Evolutionary conservation across 106 monocot species (phyloP).

Genomic region (Phalaenopsis aphrodite): DNA sequence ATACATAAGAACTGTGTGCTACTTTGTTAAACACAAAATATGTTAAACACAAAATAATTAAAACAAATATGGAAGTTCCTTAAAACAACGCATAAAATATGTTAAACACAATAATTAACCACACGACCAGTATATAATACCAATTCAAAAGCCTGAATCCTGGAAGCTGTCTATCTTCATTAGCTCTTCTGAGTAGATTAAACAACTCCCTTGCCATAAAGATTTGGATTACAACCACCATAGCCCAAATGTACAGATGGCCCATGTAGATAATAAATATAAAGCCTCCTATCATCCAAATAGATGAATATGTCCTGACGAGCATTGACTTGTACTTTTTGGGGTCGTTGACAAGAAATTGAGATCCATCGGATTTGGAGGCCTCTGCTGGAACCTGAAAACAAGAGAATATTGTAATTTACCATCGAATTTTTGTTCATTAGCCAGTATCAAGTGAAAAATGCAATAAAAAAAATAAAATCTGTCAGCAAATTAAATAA

Average conservation of each 20-base stretch:
- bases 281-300: constrained; percentile 89
- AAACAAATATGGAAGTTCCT: no score
- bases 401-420: constrained; percentile 1
- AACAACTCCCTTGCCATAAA: constrained; percentile 90
- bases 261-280: constrained; percentile 81
- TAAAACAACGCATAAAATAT: no score
- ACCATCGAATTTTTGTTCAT: neutral
- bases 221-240: constrained; percentile 94
- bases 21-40: no score
- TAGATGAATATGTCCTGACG: constrained; percentile 76
- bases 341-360: constrained; percentile 69
- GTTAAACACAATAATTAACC: neutral
- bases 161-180: constrained; percentile 79
- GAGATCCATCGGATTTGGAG: constrained; percentile 52
- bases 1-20: no score
- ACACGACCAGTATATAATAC: constrained; percentile 22
- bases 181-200: constrained; percentile 85
- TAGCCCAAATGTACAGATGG: constrained; percentile 93
- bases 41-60: neutral
- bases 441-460: neutral
- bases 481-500: neutral
- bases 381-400: constrained; percentile 49
- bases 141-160: constrained; percentile 95
- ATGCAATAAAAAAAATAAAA: neutral
- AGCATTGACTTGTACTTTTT: constrained; percentile 95